A percentile compares a stretch with the other conserved stretches of the same genome.
phyloP scores from a whole-genome alignment of 495 filamentous ascomycete species.

The Podospora bellae-mahoneyi region DNA sequence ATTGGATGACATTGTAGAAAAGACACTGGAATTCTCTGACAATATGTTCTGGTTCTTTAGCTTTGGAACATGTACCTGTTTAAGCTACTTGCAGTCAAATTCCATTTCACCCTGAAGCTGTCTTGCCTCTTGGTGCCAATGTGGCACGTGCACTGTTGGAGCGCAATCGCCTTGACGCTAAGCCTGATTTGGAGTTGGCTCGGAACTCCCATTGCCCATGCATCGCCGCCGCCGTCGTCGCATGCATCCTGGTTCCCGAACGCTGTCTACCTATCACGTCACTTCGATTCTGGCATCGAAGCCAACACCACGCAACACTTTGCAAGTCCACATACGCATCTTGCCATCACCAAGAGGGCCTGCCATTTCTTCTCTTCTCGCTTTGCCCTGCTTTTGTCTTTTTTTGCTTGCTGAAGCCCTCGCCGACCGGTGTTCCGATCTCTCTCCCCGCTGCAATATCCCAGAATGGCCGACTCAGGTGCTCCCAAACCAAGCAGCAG shows the following conservation, averaged over 20 bases:
- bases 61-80: background rate
- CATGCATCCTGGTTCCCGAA: slow-evolving; percentile 24
- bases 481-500: slow-evolving; percentile 95
- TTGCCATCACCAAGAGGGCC: background rate
- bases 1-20: too few species aligned
- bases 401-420: background rate
- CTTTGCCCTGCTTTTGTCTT: background rate
- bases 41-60: background rate
- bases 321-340: background rate
- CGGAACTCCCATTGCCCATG: slow-evolving; percentile 11
- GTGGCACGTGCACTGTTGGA: slow-evolving; percentile 21
- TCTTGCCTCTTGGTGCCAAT: background rate
- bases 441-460: slow-evolving; percentile 2
- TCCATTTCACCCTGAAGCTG: background rate
- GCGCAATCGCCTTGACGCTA: slow-evolving; percentile 6
- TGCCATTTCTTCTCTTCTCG: background rate
- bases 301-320: slow-evolving; percentile 10
- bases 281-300: slow-evolving; percentile 18
- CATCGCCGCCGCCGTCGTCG: slow-evolving; percentile 19
- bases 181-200: slow-evolving; percentile 13
- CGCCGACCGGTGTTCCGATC: background rate
- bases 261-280: slow-evolving; percentile 34
- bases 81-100: background rate
- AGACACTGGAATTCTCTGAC: too few species aligned
- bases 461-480: slow-evolving; percentile 48